A percentile compares a stretch with the other conserved stretches of the same genome.
Evolutionary conservation across 2,329 filamentous ascomycete species (phyloP).

Genomic region (Nemania sp.): DNA sequence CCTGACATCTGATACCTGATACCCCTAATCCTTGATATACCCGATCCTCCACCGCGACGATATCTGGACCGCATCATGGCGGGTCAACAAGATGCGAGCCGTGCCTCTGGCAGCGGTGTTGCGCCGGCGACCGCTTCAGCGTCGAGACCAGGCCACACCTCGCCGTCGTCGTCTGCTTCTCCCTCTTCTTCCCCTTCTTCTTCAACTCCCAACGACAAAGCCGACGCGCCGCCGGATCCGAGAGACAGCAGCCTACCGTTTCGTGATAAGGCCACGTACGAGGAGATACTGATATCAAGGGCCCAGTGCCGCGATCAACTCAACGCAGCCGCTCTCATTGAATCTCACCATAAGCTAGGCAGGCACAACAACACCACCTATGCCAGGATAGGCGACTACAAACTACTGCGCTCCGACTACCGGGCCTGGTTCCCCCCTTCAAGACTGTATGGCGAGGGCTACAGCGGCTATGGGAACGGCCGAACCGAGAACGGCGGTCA

Average conservation of each 20-base stretch:
- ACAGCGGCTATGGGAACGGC: slow-evolving; percentile 87
- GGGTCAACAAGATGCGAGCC: slow-evolving; percentile 38
- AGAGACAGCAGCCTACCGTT: slow-evolving; percentile 40
- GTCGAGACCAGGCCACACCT: slow-evolving; percentile 39
- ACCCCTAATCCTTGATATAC: no score
- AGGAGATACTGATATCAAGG: slow-evolving; percentile 57
- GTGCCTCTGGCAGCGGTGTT: slow-evolving; percentile 27
- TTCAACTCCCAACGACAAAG: slow-evolving; percentile 39
- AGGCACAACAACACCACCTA: slow-evolving; percentile 66
- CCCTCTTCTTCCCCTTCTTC: slow-evolving; percentile 29
- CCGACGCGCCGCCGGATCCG: slow-evolving; percentile 40
- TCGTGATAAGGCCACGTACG: slow-evolving; percentile 61
- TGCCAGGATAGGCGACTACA: slow-evolving; percentile 72
- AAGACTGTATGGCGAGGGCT: slow-evolving; percentile 73
- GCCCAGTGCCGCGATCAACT: slow-evolving; percentile 59
- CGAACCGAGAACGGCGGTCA: slow-evolving; percentile 73
- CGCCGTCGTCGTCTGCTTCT: slow-evolving; percentile 31
- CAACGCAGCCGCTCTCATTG: slow-evolving; percentile 56
- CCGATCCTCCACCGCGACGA: slow-evolving; percentile 19
- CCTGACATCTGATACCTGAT: no score
- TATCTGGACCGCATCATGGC: slow-evolving; percentile 33
- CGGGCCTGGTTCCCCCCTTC: slow-evolving; percentile 60
- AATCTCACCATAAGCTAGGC: slow-evolving; percentile 58
- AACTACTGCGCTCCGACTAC: slow-evolving; percentile 59
- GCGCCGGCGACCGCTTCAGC: slow-evolving; percentile 29